Conservation (phyloP, 768 basidiomycete genomes). For the Tylopilus plumbeoviolaceoides region DNA sequence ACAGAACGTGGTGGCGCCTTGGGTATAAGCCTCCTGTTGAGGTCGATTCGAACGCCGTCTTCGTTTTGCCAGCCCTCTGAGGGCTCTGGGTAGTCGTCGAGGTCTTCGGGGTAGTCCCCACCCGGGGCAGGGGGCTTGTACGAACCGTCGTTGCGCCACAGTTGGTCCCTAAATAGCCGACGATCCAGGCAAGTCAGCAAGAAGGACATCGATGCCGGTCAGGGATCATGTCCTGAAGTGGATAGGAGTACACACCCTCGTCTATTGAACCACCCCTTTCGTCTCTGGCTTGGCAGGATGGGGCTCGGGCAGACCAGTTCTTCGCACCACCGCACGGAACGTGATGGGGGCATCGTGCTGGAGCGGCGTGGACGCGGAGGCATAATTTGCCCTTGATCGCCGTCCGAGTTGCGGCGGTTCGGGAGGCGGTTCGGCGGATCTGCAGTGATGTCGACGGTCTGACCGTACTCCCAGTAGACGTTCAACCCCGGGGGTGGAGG, state of each 20-base stretch:
- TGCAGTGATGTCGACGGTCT: constrained; percentile 24
- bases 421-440: constrained; percentile 29
- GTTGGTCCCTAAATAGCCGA: constrained; percentile 56
- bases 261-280: constrained; percentile 78
- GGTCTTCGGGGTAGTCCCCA: constrained; percentile 64
- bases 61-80: constrained; percentile 85
- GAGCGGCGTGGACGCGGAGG: constrained; percentile 28
- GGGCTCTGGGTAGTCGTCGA: constrained; percentile 70
- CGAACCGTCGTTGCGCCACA: constrained; percentile 80
- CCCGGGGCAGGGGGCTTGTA: constrained; percentile 55
- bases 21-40: constrained; percentile 70
- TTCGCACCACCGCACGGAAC: constrained; percentile 70
- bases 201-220: constrained; percentile 4
- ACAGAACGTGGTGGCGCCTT: constrained; percentile 69
- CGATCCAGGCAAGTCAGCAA: not conserved
- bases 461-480: constrained; percentile 28
- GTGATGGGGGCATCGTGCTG: constrained; percentile 30
- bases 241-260: constrained; percentile 51
- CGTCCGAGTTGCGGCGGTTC: constrained; percentile 41
- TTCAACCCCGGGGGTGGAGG: constrained; percentile 29
- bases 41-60: constrained; percentile 72
- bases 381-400: constrained; percentile 29
- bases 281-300: constrained; percentile 51
- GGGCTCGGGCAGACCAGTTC: constrained; percentile 75
- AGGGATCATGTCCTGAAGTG: constrained; percentile 8